Conservation (phyloP, 805 yeast species). For the Candida nonsorbophila region DNA sequence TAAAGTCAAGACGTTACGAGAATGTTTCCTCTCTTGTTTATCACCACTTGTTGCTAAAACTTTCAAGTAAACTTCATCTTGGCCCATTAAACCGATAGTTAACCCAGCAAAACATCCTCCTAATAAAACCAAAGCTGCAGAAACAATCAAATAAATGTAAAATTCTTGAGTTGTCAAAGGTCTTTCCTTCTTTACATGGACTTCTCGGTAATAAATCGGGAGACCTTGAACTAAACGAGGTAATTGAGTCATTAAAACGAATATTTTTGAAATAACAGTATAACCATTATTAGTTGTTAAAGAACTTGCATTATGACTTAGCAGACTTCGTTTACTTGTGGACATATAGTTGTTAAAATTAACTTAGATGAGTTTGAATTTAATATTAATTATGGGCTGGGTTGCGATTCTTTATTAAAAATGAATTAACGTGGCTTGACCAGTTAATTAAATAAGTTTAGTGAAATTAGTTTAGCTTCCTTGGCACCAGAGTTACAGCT, state of each 20-base stretch:
- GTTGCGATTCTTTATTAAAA: no score
- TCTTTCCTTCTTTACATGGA: slow-evolving; percentile 8
- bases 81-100: slow-evolving; percentile 97
- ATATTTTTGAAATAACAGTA: slow-evolving; percentile 20
- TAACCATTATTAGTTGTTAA: slow-evolving; percentile 12
- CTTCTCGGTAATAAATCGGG: slow-evolving; percentile 18
- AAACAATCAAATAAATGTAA: slow-evolving; percentile 46
- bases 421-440: neutral
- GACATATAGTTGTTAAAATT: slow-evolving; percentile 16
- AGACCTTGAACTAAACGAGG: slow-evolving; percentile 29
- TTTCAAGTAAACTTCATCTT: slow-evolving; percentile 89
- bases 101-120: slow-evolving; percentile 94
- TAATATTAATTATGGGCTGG: no score
- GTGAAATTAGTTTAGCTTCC: no score
- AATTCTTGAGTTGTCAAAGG: slow-evolving; percentile 34
- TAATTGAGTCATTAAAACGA: slow-evolving; percentile 26
- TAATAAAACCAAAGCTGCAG: slow-evolving; percentile 57
- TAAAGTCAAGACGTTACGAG: slow-evolving; percentile 65
- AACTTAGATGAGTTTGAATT: no score
- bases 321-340: slow-evolving; percentile 11
- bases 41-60: slow-evolving; percentile 91
- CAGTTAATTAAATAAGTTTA: neutral
- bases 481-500: slow-evolving; percentile 23
- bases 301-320: slow-evolving; percentile 25
- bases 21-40: slow-evolving; percentile 56